phyloP scores from a whole-genome alignment of 352 stramenopile species.

The Peronospora farinosa region DNA sequence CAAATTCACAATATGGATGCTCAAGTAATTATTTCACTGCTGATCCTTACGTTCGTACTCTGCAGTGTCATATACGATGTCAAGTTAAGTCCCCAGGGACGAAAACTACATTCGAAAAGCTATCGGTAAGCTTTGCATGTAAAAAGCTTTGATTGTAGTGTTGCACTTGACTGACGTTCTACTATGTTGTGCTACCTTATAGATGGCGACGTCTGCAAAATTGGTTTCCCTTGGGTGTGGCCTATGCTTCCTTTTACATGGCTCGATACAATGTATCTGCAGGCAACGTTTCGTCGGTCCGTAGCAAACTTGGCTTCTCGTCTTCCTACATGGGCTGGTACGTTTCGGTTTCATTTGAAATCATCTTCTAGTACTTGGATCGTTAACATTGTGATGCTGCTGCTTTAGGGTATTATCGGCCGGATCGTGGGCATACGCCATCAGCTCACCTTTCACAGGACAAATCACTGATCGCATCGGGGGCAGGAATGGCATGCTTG shows the following conservation, averaged over 20 bases:
- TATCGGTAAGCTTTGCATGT: constrained; percentile 33
- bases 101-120: constrained; percentile 43
- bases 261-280: constrained; percentile 66
- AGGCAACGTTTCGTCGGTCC: constrained; percentile 56
- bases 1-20: constrained; percentile 2
- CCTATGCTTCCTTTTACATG: constrained; percentile 78
- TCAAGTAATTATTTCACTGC: constrained; percentile 38
- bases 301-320: constrained; percentile 48
- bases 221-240: constrained; percentile 71
- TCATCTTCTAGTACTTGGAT: constrained; percentile 19
- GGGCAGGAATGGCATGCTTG: constrained; percentile 63
- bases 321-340: constrained; percentile 73
- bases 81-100: constrained; percentile 48
- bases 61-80: constrained; percentile 56
- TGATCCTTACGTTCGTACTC: constrained; percentile 53
- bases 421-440: constrained; percentile 64
- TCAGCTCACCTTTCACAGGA: constrained; percentile 61
- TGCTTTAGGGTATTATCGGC: constrained; percentile 50
- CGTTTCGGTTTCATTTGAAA: constrained; percentile 1
- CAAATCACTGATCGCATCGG: constrained; percentile 68
- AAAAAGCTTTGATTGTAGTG: background rate
- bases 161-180: constrained; percentile 1
- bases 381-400: constrained; percentile 5
- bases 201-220: constrained; percentile 65
- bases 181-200: background rate